Conservation (phyloP, 345 rosid species). For the Syzygium aromaticum region DNA sequence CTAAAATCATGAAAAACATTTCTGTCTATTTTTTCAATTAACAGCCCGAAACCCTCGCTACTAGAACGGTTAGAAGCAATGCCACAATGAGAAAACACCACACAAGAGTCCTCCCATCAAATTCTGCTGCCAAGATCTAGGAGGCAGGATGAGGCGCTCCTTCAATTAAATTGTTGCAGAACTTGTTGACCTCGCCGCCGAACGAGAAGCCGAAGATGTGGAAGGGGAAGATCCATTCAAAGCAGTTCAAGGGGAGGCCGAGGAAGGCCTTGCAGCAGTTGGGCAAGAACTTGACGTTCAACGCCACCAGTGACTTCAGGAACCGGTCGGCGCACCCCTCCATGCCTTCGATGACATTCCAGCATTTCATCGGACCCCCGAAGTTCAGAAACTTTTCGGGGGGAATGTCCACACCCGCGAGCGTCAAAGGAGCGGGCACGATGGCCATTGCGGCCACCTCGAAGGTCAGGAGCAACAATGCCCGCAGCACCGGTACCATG, state of each 20-base stretch:
- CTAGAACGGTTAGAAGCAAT: not conserved
- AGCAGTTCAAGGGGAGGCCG: not conserved
- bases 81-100: not conserved
- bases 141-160: not conserved
- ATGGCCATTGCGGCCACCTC: too few species aligned
- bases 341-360: not conserved
- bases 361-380: not conserved
- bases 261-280: not conserved
- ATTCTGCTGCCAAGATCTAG: not conserved
- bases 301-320: not conserved
- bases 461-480: too few species aligned
- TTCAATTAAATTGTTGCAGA: not conserved
- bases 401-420: not conserved
- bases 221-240: not conserved
- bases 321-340: not conserved
- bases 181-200: not conserved
- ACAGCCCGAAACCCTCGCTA: not conserved
- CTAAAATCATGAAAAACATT: not conserved
- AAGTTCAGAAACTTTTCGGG: too few species aligned
- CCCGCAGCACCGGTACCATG: not conserved
- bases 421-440: too few species aligned
- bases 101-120: not conserved
- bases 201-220: not conserved
- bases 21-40: too few species aligned
- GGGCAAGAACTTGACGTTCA: not conserved